These are phyloP conservation scores for Actinomortierella ambigua DNA, from an alignment of 371 early-diverging fungal species.

Conservation along the genomic window DNA sequence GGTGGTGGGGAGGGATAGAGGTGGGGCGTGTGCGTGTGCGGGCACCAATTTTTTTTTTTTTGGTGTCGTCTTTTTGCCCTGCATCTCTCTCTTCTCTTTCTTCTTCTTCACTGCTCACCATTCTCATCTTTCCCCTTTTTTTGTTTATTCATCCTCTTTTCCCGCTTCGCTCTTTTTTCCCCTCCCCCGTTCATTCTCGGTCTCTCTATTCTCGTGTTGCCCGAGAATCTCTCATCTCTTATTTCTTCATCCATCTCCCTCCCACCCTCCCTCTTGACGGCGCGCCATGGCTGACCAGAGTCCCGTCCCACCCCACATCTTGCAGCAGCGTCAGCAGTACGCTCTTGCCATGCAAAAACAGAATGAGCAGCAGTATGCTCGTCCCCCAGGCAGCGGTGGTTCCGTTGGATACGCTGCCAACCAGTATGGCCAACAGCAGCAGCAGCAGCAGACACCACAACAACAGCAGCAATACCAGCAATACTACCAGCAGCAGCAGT, in stretches of 20 bases:
- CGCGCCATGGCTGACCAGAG: conserved; percentile 34
- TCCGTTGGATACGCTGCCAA: conserved; percentile 23
- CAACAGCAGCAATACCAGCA: conserved; percentile 24
- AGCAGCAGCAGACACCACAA: conserved; percentile 9
- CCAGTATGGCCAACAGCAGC: conserved; percentile 14
- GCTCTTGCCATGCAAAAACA: conserved; percentile 40
- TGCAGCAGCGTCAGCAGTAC: conserved; percentile 42
- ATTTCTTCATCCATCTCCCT: not conserved
- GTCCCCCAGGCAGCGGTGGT: not conserved
- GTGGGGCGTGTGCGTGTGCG: not conserved
- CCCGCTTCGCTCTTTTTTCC: not conserved
- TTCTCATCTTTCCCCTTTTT: not conserved
- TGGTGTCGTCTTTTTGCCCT: too few relatives aligned
- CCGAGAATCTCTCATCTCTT: not conserved
- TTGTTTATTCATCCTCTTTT: not conserved
- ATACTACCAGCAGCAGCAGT: conserved; percentile 12
- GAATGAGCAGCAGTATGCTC: conserved; percentile 21
- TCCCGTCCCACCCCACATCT: conserved; percentile 28
- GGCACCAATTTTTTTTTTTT: too few relatives aligned
- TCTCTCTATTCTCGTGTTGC: too few relatives aligned
- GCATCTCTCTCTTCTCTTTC: too few relatives aligned
- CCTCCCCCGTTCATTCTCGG: too few relatives aligned
- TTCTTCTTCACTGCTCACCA: not conserved
- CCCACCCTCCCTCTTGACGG: not conserved
- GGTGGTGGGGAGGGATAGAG: not conserved